These are phyloP conservation scores for Penicillium herquei DNA, from an alignment of 495 filamentous ascomycete genomes.

Conservation along the genomic window DNA sequence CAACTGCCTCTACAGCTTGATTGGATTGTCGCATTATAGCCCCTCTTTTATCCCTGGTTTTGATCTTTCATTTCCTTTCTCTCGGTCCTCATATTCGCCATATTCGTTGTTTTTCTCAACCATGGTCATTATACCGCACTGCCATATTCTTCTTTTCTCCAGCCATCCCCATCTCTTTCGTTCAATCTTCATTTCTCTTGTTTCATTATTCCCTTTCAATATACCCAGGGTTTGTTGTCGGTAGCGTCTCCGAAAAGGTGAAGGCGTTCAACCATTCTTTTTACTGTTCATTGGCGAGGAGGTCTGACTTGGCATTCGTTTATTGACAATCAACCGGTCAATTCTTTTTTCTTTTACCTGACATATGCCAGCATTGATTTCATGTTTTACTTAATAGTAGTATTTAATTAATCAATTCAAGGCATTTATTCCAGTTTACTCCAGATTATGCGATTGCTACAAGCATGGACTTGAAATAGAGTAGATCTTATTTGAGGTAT, in stretches of 20 bases:
- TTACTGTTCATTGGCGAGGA: slow-evolving; percentile 1
- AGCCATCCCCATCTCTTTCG: background rate
- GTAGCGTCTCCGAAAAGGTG: background rate
- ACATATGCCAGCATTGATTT: too few relatives aligned
- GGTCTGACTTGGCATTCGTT: background rate
- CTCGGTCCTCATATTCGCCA: background rate
- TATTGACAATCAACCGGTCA: background rate
- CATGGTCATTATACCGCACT: background rate
- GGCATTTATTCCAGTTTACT: too few relatives aligned
- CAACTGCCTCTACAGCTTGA: slow-evolving; percentile 7
- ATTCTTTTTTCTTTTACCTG: background rate
- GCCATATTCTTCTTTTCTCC: background rate
- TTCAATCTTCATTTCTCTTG: background rate
- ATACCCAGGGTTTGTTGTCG: slow-evolving; percentile 7
- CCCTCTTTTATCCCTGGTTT: background rate
- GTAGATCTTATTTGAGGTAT: too few relatives aligned
- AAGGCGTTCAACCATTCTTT: slow-evolving; percentile 3
- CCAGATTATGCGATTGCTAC: too few relatives aligned
- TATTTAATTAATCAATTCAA: too few relatives aligned
- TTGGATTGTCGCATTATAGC: background rate
- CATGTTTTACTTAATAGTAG: too few relatives aligned
- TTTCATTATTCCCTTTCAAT: slow-evolving; percentile 1
- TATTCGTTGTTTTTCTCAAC: too few relatives aligned
- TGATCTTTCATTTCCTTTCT: background rate
- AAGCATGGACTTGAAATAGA: too few relatives aligned